Evolutionary conservation across 176 grass and related monocot species (phyloP), one percentile per base, ranked within the genome.

Genomic region (Alloteropsis semialata): DNA sequence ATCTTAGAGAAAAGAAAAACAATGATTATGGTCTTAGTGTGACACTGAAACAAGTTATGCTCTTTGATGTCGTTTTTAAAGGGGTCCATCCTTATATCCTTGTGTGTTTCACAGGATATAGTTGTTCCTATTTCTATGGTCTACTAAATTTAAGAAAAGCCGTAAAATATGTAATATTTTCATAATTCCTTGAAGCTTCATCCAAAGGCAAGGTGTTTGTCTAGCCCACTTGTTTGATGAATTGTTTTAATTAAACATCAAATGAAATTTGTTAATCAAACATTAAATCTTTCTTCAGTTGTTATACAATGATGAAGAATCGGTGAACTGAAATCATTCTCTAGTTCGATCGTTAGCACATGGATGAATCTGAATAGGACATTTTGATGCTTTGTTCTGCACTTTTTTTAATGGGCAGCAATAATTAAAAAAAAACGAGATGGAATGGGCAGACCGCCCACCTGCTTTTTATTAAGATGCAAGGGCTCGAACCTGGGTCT

Each of bases 361-460:
- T 34, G 33, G 22, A 10, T 53, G 49, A 69, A 72, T 72, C 44
- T 33, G 21, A 64, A 58, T 11, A 8, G 30, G 17, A 57, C 33
- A 8, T 65, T 42, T 84, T 57, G 56, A 62, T 74, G 33, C 53
- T 82, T 34, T 19, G 34, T 42, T 81, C 4, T 81, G 25, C 65
- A 81, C 24, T 55, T 56, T 42, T 54, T 68, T 80, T 37, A 14
- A 59, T 57, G 19, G 22, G 6, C 42, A 43, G 51, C 10, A 21
- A 21, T 63, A 46, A 21, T 36, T 22, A 63, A 48, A n/a, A n/a
- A n/a, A n/a, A n/a, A n/a, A n/a, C n/a, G n/a, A n/a, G n/a, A n/a
- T n/a, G n/a, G n/a, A n/a, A n/a, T n/a, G n/a, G n/a, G n/a, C n/a
- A n/a, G n/a, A n/a, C n/a, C n/a, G n/a, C n/a, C n/a, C n/a, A n/a